Evolutionary conservation across 164 flowering plant genomes (phyloP).

Genomic region (Annona cherimola): DNA sequence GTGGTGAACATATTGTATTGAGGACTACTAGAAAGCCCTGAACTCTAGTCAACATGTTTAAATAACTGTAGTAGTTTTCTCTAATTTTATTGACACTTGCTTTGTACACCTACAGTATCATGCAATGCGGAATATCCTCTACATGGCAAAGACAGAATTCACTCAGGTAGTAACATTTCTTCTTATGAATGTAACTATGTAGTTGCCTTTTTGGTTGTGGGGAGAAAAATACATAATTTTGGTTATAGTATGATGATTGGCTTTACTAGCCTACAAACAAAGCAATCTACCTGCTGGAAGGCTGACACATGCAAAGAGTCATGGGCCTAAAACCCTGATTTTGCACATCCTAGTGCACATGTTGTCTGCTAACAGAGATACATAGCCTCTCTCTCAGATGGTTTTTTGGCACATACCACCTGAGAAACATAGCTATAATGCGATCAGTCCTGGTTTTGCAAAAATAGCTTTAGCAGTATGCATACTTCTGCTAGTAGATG

Average conservation of each 20-base stretch:
- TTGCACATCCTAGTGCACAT: no score
- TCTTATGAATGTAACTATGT: background rate
- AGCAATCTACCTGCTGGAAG: background rate
- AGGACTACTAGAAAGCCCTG: background rate
- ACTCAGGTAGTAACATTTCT: conserved; percentile 35
- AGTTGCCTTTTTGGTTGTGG: conserved; percentile 2
- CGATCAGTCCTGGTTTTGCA: no score
- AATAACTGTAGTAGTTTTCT: background rate
- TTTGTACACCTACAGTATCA: conserved; percentile 57
- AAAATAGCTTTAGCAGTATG: background rate
- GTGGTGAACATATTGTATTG: no score
- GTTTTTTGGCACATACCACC: no score
- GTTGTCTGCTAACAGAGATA: no score
- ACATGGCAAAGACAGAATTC: conserved; percentile 86
- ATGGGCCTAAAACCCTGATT: no score
- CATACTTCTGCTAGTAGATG: background rate
- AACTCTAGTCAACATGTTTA: background rate
- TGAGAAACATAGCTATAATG: no score
- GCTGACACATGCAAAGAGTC: no score
- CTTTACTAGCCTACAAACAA: background rate
- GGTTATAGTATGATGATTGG: background rate
- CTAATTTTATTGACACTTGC: conserved; percentile 3
- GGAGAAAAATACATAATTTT: background rate
- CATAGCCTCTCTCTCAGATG: no score
- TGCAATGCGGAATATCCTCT: conserved; percentile 59